Conservation (phyloP, 208 protist species). For the Crithidia expoeki region DNA sequence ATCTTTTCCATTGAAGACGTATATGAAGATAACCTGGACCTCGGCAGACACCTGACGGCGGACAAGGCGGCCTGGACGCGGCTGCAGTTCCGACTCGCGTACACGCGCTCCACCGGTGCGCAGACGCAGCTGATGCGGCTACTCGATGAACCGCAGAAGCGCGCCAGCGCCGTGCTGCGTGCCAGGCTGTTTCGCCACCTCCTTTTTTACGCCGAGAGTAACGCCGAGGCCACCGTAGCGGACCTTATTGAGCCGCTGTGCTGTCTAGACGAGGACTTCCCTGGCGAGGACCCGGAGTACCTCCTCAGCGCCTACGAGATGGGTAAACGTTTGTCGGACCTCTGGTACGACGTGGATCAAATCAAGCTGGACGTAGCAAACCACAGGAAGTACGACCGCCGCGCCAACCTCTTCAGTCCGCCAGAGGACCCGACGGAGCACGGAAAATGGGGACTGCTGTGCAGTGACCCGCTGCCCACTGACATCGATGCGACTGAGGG, state of each 20-base stretch:
- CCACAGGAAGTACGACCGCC: constrained; percentile 24
- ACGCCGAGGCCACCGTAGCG: constrained; percentile 17
- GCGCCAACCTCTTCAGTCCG: constrained; percentile 22
- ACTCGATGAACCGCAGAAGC: constrained; percentile 22
- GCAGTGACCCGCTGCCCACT: constrained; percentile 16
- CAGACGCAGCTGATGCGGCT: constrained; percentile 20
- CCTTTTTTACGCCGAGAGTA: constrained; percentile 16
- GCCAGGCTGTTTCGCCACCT: constrained; percentile 31
- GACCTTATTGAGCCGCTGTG: constrained; percentile 17
- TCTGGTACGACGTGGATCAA: constrained; percentile 43
- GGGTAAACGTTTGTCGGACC: constrained; percentile 44
- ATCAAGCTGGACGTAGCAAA: constrained; percentile 19
- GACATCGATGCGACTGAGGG: background rate
- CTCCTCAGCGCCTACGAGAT: constrained; percentile 48
- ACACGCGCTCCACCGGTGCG: constrained; percentile 3
- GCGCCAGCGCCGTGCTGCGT: constrained; percentile 29
- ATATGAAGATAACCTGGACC: constrained; percentile 80
- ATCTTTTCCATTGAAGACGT: constrained; percentile 80
- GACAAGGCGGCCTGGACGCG: constrained; percentile 65
- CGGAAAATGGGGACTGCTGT: constrained; percentile 29
- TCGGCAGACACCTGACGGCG: constrained; percentile 65
- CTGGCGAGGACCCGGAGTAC: constrained; percentile 17
- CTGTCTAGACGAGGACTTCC: background rate
- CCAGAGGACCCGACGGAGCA: constrained; percentile 15
- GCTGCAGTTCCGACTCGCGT: constrained; percentile 62